Evolutionary conservation across 805 yeast genomes (phyloP), one percentile per base, ranked within the genome.

Genomic region (Helenozyma rhizophorensis): DNA sequence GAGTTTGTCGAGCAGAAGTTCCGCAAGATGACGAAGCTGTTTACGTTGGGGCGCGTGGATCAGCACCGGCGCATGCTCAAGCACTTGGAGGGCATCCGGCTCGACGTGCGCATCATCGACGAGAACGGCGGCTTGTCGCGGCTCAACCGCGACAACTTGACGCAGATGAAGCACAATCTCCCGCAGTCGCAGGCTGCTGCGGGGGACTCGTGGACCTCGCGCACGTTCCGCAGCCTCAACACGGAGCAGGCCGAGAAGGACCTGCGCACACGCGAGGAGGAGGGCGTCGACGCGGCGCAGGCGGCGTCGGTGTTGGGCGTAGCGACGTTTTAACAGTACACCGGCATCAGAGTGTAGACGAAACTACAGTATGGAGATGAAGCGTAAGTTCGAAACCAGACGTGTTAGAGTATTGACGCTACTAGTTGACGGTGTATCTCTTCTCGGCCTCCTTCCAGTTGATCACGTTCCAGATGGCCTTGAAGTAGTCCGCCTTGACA

Each of bases 251-350:
- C 56, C 9, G 51, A 40, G 16, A 31, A 46, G 12, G 53, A 51
- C 25, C 40, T 37, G 18, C 31, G 34, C 7, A 31, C 31, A 9
- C 25, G 15, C 30, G 46, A 39, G 14, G 45, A 40, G 11, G 48
- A 40, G 15, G 65, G 33, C 9, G 73, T 87, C 4, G 90, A 86
- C 57, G 94, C 96, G 0, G 77, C 76, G 39, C 80, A 78, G 48
- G 97, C 96, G 1, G 97, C 96, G 1, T 67, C 76, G 22, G 48
- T 90, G 25, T 65, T 89, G 17, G 95, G 96, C 1, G 79, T 78
- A 4, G 78, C 90, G 2, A 77, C 85, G 4, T 84, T 84, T 47
- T 78, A 55, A 28, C 4, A 4, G 14, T 4, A 19, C 8, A 19
- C n/a, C n/a, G n/a, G n/a, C n/a, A n/a, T n/a, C n/a, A n/a, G n/a